Evolutionary conservation across 2,329 filamentous ascomycete species (phyloP), one percentile per base, ranked within the genome.

Genomic region (Colletotrichum eleusines): DNA sequence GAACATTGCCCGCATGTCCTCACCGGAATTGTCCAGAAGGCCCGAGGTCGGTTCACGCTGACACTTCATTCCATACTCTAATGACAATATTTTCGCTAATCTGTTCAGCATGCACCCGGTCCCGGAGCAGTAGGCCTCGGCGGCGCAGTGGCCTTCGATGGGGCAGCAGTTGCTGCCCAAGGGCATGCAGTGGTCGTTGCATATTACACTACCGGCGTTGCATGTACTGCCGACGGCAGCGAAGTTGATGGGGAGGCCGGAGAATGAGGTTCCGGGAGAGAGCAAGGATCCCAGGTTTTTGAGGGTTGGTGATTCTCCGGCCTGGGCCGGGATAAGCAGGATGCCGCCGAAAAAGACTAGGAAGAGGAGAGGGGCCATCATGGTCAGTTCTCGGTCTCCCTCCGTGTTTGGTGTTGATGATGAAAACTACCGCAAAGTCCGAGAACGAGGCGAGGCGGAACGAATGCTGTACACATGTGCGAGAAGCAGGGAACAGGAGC

Each of bases 101-200:
- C 8, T 23, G 31, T 38, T 31, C 31, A 55, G 1, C 18, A 38
- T 38, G 14, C 51, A 54, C 31, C 51, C 51, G 51, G 14, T 12
- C 51, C 51, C 51, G 20, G 51, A 35, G 51, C 51, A 54, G 31
- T 54, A 54, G 51, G 51, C 31, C 14, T 54, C n/a, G 31, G 51
- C 20, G 11, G n/a, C 51, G 51, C 51, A 54, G 11, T 35, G 35
- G 51, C 51, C 51, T 9, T 35, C n/a, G 51, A 54, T 20, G 31
- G 51, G 31, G 20, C 51, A 54, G 51, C 51, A 54, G 31, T 35
- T 35, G 51, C 35, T 55, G 12, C 53, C 53, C 20, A 16, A n/a
- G 1, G 53, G 53, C n/a, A 55, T 38, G 33, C 53, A 57, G 54
- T 9, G n/a, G 35, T 40, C 54, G 35, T 57, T 57, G 33, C 54